phyloP scores from a whole-genome alignment of 2,329 filamentous ascomycete species.

The Pseudopithomyces chartarum region DNA sequence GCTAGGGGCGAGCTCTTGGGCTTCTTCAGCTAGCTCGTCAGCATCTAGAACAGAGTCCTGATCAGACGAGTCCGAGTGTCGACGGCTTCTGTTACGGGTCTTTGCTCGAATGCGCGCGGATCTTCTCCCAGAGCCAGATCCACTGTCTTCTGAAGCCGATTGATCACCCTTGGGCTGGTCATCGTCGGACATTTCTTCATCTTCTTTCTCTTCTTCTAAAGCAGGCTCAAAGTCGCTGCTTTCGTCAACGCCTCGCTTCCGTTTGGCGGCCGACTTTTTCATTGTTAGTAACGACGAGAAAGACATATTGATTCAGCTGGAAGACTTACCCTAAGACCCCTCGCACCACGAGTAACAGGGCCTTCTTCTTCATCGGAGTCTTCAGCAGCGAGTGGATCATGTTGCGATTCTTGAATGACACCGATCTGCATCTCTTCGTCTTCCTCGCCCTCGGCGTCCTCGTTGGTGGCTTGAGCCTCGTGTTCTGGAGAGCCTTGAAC shows the following conservation, averaged over 20 bases:
- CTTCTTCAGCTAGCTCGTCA: constrained; percentile 60
- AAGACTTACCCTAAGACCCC: constrained; percentile 35
- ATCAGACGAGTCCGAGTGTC: constrained; percentile 52
- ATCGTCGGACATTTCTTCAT: constrained; percentile 59
- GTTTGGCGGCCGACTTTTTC: constrained; percentile 39
- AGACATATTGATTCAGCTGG: too few relatives aligned
- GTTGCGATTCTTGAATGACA: constrained; percentile 51
- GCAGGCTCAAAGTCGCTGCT: constrained; percentile 69
- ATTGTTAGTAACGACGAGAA: too few relatives aligned
- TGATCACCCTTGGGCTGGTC: constrained; percentile 51
- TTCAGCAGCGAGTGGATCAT: constrained; percentile 38
- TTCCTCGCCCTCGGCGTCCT: constrained; percentile 35
- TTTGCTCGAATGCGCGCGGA: constrained; percentile 57
- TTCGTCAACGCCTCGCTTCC: constrained; percentile 54
- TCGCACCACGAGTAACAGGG: constrained; percentile 53
- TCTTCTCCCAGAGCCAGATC: constrained; percentile 52
- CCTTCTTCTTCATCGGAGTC: constrained; percentile 66
- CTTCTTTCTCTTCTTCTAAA: constrained; percentile 59
- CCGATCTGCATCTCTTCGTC: constrained; percentile 38
- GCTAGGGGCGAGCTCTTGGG: constrained; percentile 62
- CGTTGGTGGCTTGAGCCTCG: constrained; percentile 37
- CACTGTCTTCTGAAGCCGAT: constrained; percentile 44
- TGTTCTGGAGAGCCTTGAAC: constrained; percentile 38
- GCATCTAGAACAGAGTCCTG: constrained; percentile 54
- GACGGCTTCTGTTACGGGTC: constrained; percentile 53